These are phyloP conservation scores for Poa annua DNA, from an alignment of 176 grass and related monocot genomes.

Conservation along the genomic window DNA sequence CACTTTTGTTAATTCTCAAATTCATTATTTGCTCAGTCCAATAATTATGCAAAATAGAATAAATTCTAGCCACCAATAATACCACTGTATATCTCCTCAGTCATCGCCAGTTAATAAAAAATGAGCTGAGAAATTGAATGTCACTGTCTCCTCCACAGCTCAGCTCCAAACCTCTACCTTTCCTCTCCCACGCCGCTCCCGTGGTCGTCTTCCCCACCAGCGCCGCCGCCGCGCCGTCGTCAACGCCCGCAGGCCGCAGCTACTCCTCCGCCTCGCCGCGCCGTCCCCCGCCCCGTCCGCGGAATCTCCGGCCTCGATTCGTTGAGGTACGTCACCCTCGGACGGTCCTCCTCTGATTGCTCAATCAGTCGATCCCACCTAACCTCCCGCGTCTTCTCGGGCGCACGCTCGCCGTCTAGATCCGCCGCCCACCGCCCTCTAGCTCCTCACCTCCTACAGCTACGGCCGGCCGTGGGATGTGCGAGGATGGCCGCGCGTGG, in stretches of 20 bases:
- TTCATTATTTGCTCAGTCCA: neutral
- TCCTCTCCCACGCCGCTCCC: neutral
- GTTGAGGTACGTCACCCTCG: neutral
- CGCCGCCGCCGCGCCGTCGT: neutral
- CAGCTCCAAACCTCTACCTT: neutral
- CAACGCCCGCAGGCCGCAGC: neutral
- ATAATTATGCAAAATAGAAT: neutral
- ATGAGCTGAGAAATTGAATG: neutral
- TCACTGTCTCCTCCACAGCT: neutral
- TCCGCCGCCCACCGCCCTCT: neutral
- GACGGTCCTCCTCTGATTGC: neutral
- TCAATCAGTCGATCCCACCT: neutral
- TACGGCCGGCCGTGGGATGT: slow-evolving; percentile 2
- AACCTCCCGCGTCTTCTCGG: neutral
- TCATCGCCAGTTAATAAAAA: neutral
- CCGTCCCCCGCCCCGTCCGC: neutral
- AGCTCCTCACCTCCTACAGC: neutral
- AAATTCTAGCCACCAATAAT: neutral
- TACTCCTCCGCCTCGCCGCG: neutral
- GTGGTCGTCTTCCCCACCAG: slow-evolving; percentile 5
- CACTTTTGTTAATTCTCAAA: neutral
- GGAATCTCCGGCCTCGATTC: too few species aligned
- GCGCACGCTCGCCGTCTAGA: neutral
- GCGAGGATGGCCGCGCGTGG: slow-evolving; percentile 56
- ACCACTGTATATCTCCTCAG: neutral